Evolutionary conservation across 768 basidiomycete species (phyloP).

Genomic region (Boletus patriciae): DNA sequence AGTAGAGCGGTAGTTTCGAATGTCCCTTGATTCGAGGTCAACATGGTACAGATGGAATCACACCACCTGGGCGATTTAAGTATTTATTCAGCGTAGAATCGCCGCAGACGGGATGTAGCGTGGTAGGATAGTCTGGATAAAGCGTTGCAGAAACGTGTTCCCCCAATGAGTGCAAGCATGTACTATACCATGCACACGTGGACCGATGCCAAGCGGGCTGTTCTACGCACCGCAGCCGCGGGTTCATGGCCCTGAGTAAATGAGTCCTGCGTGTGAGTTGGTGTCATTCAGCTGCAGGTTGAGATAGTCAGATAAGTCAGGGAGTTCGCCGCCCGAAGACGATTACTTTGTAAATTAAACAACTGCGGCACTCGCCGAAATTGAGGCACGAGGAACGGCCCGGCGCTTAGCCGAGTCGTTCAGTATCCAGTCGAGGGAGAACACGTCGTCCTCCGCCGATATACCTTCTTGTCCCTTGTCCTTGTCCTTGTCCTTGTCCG

Average conservation of each 20-base stretch:
- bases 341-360: too few species aligned
- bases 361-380: neutral
- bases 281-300: neutral
- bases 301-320: neutral
- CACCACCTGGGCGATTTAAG: neutral
- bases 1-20: constrained; percentile 16
- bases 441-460: neutral
- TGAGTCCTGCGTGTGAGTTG: neutral
- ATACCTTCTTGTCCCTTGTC: neutral
- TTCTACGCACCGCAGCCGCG: neutral
- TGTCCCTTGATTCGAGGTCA: constrained; percentile 1
- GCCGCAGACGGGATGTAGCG: neutral
- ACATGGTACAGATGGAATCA: constrained; percentile 9
- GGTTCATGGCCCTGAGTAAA: neutral
- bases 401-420: neutral
- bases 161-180: too few species aligned
- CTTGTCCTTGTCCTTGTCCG: too few species aligned
- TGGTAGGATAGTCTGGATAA: neutral
- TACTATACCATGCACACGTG: neutral
- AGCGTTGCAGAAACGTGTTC: constrained; percentile 3
- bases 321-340: too few species aligned
- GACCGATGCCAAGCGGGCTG: neutral
- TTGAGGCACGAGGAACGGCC: neutral
- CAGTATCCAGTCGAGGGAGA: neutral
- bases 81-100: neutral